Evolutionary conservation across 73 alveolate species (phyloP).

Genomic region (Breviolum minutum): DNA sequence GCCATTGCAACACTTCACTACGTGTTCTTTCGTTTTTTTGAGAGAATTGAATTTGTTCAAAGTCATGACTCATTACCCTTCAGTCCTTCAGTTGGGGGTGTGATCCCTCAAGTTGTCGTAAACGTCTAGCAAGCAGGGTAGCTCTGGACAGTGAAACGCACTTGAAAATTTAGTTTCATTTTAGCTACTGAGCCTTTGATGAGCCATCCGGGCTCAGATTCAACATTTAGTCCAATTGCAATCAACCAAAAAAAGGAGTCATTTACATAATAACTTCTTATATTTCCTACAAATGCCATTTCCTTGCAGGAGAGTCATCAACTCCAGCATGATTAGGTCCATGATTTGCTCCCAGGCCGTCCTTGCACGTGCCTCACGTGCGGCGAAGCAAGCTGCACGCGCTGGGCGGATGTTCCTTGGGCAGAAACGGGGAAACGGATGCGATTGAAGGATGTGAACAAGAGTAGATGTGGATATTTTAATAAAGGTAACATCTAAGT

Average conservation of each 20-base stretch:
- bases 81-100: neutral
- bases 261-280: neutral
- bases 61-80: neutral
- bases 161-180: too few relatives aligned
- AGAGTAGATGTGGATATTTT: neutral
- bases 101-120: too few relatives aligned
- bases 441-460: too few relatives aligned
- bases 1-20: too few relatives aligned
- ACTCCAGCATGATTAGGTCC: too few relatives aligned
- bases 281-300: neutral
- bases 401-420: slow-evolving; percentile 55
- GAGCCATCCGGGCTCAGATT: neutral
- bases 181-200: too few relatives aligned
- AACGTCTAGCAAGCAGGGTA: too few relatives aligned
- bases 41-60: neutral
- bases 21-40: too few relatives aligned
- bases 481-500: neutral
- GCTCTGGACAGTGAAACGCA: too few relatives aligned
- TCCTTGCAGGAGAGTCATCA: neutral
- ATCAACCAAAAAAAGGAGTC: neutral
- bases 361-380: slow-evolving; percentile 78
- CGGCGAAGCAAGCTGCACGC: slow-evolving; percentile 86
- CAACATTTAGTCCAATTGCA: neutral
- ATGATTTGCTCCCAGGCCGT: slow-evolving; percentile 35
- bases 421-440: too few relatives aligned